Percentiles rank a stretch among this genome's conserved stretches.
phyloP scores from a whole-genome alignment of 2,329 filamentous ascomycete genomes.

The Metarhizium anisopliae region DNA sequence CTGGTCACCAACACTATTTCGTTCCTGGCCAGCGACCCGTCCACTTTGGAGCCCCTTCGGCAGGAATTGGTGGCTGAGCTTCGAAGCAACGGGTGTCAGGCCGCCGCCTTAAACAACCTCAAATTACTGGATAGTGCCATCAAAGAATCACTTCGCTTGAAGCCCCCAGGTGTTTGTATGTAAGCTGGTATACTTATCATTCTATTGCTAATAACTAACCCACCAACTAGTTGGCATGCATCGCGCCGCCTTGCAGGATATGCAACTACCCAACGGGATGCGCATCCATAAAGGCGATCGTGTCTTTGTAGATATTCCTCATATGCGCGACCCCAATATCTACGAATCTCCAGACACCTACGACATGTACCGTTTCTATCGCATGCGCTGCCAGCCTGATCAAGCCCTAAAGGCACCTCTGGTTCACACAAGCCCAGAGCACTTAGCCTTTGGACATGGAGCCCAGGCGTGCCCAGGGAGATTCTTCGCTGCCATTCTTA shows the following conservation, averaged over 20 bases:
- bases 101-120: constrained; percentile 6
- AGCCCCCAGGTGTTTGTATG: constrained; percentile 8
- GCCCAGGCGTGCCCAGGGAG: constrained; percentile 8
- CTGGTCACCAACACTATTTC: constrained; percentile 7
- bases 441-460: constrained; percentile 8
- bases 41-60: constrained; percentile 3
- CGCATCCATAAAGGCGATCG: constrained; percentile 6
- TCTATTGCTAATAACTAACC: background rate
- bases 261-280: constrained; percentile 4
- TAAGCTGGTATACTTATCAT: background rate
- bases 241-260: constrained; percentile 6
- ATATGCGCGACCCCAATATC: constrained; percentile 6
- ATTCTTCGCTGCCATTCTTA: constrained; percentile 6
- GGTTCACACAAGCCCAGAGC: constrained; percentile 7
- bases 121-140: constrained; percentile 8
- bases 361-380: constrained; percentile 8
- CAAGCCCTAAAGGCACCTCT: constrained; percentile 7
- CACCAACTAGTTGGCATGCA: constrained; percentile 7
- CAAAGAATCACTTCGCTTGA: constrained; percentile 8
- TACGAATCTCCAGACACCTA: constrained; percentile 6
- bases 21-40: constrained; percentile 5
- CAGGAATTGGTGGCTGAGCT: constrained; percentile 4
- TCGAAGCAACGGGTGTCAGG: constrained; percentile 3
- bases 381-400: constrained; percentile 4
- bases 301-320: constrained; percentile 8